Base-by-base conservation (phyloP, 495 filamentous ascomycete genomes). In the Clavariopsis aquatica region DNA sequence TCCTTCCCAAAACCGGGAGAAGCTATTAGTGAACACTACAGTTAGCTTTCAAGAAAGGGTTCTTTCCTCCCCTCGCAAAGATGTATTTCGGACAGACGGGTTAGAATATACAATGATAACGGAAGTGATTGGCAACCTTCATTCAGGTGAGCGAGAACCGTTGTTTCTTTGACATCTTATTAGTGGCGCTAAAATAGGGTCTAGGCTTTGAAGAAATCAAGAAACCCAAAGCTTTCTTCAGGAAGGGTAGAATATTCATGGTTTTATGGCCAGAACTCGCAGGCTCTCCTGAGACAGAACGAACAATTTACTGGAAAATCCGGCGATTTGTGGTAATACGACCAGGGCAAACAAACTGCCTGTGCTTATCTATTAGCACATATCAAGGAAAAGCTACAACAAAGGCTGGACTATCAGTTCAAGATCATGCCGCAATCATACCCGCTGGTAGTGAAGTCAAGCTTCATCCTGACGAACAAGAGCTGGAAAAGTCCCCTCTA, bases 321-420 rank as follows among this genome's bases (percentile, higher is more conserved):
- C 71, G 71, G 13, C 43, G 57, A n/a, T 74, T 73, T 27, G 60
- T 69, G 4, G 60, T 73, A 10, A 29, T 73, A 17, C 53, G 66
- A 5, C 45, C 62, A 43, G 57, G 49, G 5, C 1, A 45, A 0
- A 19, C 28, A 2, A 62, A 59, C 31, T 71, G 70, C 49, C 8
- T 49, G 15, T 65, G 66, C 54, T 19, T 68, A 4, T 65, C 70
- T 8, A 68, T 74, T 8, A n/a, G 43, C 1, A 72, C 68, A 3
- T 72, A 74, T 38, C 28, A 56, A 20, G 24, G 43, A 0, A 46
- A 57, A 49, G 72, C 60, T 5, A 62, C 68, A 0, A 52, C 47
- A 8, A 74, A 73, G 52, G 0, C 12, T 0, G 65, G 68, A 13
- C 8, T 63, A 17, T 49, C n/a, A 4, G 63, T 61, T 19, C 15